Evolutionary conservation across 2,329 filamentous ascomycete species (phyloP), one percentile per base, ranked within the genome.

Genomic region (Penicillium sp.): DNA sequence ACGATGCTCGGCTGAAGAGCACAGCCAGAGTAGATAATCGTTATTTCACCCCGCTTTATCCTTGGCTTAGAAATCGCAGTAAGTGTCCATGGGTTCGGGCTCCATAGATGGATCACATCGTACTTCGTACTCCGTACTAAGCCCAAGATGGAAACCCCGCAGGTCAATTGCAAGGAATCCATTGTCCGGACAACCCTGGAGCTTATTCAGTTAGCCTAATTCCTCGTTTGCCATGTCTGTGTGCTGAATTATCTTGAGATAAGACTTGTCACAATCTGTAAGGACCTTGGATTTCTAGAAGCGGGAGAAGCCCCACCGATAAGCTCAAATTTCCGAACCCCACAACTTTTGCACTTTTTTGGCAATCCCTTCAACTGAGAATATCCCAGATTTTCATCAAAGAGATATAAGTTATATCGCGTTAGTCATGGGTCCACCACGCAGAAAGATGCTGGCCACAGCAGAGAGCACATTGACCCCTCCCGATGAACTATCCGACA

Each of bases 381-480:
- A 36, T n/a, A n/a, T 36, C n/a, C 34, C n/a, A 36, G 13, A 13
- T n/a, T 36, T 7, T 36, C 11, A 5, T 6, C 34, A 27, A 27
- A 5, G 24, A 27, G 24, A 27, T 27, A 27, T 27, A 27, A 5
- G 5, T 27, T 27, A 27, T 27, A 27, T 8, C 5, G 24, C 5
- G 24, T 27, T 27, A 27, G 24, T 27, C 11, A 92, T 92, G 89
- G 85, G 81, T 24, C 86, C 86, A 56, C 86, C 89, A 54, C 92
- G 92, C 77, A 87, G 91, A 62, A 88, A 86, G 64, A 78, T 94
- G 51, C 84, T 88, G 54, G 90, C 90, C 18, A 90, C 90, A 14
- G 89, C 89, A 45, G 86, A 92, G 69, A 88, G 90, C 72, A 80
- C 86, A 78, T 71, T 86, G 76, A 72, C 78, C 70, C 72, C 88